These are phyloP conservation scores for Solanum appendiculatum DNA, from an alignment of 257 asterid genomes.

Conservation along the genomic window DNA sequence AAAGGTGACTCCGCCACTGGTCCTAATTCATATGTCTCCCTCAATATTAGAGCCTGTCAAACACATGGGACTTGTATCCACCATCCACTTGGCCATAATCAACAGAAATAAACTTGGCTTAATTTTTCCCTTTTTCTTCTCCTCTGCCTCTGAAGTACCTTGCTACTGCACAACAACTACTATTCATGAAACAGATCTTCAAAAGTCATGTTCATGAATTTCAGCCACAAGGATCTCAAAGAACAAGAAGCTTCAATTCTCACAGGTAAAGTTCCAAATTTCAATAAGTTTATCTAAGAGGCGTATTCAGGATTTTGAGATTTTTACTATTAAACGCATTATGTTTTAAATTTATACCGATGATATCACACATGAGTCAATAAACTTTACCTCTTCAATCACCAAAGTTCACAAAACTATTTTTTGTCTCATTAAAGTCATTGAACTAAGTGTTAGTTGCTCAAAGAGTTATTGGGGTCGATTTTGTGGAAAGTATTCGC, in stretches of 20 bases:
- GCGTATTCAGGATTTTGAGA: neutral
- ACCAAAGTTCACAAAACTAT: neutral
- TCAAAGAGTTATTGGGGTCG: neutral
- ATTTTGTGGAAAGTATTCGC: accelerated
- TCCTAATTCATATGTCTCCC: neutral
- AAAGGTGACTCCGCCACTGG: neutral
- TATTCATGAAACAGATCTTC: conserved; percentile 13
- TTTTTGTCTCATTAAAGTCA: neutral
- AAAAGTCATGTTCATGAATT: neutral
- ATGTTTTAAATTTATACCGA: neutral
- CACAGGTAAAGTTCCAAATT: neutral
- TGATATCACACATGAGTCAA: neutral
- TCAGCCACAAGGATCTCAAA: neutral
- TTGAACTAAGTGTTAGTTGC: neutral
- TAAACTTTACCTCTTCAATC: neutral
- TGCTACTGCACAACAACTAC: conserved; percentile 21
- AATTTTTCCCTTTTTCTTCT: conserved; percentile 13
- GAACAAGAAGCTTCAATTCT: neutral
- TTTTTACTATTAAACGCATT: neutral
- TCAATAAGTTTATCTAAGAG: neutral
- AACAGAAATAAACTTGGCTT: conserved; percentile 26
- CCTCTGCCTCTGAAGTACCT: conserved; percentile 1
- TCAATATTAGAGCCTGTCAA: neutral
- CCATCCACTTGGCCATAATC: neutral
- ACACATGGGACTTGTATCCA: neutral